Evolutionary conservation across 2,329 filamentous ascomycete species (phyloP).

Genomic region (Fusarium ambrosium): DNA sequence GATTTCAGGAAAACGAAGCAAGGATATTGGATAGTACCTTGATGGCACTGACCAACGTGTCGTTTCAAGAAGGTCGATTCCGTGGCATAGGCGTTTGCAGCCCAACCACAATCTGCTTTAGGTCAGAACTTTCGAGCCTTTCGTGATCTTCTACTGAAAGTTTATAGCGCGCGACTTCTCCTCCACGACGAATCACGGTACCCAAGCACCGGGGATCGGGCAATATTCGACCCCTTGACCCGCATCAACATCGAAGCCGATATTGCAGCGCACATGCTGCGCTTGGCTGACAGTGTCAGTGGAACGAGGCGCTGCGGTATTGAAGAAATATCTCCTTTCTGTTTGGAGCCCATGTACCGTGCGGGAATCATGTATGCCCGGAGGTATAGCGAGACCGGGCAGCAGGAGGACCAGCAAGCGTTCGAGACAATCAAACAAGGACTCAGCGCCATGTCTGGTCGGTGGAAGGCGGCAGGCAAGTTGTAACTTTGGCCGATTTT

Average conservation of each 20-base stretch:
- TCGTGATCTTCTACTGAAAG: background rate
- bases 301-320: background rate
- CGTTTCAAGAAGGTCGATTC: background rate
- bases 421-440: background rate
- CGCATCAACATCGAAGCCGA: background rate
- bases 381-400: background rate
- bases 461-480: background rate
- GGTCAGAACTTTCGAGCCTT: background rate
- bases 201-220: background rate
- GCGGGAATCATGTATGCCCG: background rate
- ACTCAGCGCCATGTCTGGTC: background rate
- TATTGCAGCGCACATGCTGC: background rate
- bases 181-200: background rate
- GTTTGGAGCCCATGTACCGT: background rate
- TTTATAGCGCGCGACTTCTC: background rate
- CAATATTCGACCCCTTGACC: background rate
- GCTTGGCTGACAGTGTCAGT: background rate
- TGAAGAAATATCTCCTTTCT: slow-evolving; percentile 1
- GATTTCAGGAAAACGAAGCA: background rate
- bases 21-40: background rate
- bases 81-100: slow-evolving; percentile 3
- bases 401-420: background rate
- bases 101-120: slow-evolving; percentile 2
- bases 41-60: background rate
- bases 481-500: background rate